A percentile compares a stretch with the other conserved stretches of the same genome.
Evolutionary conservation across 176 grass and related monocot species (phyloP).

Genomic region (Oryza rufipogon): DNA sequence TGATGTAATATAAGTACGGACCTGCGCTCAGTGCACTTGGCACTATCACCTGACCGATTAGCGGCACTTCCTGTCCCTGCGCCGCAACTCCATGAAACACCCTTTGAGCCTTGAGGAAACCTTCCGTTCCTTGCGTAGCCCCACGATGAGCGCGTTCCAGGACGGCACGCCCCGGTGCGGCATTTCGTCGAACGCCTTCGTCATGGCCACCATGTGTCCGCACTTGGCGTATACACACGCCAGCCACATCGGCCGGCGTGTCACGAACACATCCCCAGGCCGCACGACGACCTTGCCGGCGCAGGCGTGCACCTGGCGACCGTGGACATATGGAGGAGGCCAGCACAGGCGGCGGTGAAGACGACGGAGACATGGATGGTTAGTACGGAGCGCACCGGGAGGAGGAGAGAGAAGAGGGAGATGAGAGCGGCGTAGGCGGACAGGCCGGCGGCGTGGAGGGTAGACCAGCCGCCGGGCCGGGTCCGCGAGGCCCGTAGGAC

Average conservation of each 20-base stretch:
- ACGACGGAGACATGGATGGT: slow-evolving; percentile 26
- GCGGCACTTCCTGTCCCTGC: too few relatives aligned
- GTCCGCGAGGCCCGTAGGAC: slow-evolving; percentile 2
- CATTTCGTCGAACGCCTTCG: neutral
- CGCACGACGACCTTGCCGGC: slow-evolving; percentile 44
- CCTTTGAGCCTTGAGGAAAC: too few relatives aligned
- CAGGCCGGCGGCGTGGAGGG: slow-evolving; percentile 17
- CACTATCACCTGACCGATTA: too few relatives aligned
- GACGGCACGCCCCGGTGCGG: too few relatives aligned
- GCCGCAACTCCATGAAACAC: too few relatives aligned
- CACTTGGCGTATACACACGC: slow-evolving; percentile 55
- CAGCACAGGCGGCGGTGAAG: slow-evolving; percentile 14
- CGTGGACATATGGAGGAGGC: neutral
- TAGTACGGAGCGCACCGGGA: neutral
- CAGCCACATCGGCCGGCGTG: slow-evolving; percentile 42
- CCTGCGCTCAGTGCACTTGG: too few relatives aligned
- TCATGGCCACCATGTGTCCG: slow-evolving; percentile 40
- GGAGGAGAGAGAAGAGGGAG: neutral
- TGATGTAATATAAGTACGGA: too few relatives aligned
- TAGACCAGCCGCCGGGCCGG: too few relatives aligned
- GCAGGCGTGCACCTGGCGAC: slow-evolving; percentile 52
- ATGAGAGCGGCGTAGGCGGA: neutral
- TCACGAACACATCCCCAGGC: slow-evolving; percentile 43
- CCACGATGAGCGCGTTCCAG: too few relatives aligned
- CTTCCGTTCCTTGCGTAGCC: too few relatives aligned